Percentiles rank a stretch among this genome's conserved stretches.
phyloP scores from a whole-genome alignment of 495 filamentous ascomycete species.

The Aspergillus kassunensis region DNA sequence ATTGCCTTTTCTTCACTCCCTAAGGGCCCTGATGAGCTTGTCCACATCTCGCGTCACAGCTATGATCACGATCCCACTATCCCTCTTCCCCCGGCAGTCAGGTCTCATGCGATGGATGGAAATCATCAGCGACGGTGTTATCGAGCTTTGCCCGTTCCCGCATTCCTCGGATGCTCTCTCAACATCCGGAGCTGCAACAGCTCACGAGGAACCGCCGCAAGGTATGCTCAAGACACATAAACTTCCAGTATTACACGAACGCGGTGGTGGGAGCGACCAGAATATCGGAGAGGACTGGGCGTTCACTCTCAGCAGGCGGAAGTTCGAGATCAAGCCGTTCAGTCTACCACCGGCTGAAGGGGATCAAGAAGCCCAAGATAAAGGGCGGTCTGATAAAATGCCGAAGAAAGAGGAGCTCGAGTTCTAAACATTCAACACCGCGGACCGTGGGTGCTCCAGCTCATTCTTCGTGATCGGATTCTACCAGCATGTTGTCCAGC shows the following conservation, averaged over 20 bases:
- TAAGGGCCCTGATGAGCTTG: conserved; percentile 69
- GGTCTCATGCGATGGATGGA: conserved; percentile 88
- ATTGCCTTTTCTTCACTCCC: conserved; percentile 76
- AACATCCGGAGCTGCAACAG: conserved; percentile 46
- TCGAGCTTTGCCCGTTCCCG: conserved; percentile 85
- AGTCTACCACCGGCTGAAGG: conserved; percentile 86
- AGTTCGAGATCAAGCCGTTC: conserved; percentile 82
- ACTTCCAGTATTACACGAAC: conserved; percentile 81
- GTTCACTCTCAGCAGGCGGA: conserved; percentile 80
- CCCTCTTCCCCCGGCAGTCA: conserved; percentile 72
- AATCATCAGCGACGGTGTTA: conserved; percentile 75
- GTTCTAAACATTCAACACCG: conserved; percentile 46
- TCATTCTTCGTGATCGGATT: conserved; percentile 44
- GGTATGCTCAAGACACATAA: conserved; percentile 80
- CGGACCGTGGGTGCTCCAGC: neutral
- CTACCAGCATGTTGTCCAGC: conserved; percentile 55
- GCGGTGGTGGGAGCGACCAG: conserved; percentile 70
- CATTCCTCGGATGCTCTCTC: conserved; percentile 57
- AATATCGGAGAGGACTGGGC: conserved; percentile 78
- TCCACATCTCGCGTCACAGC: conserved; percentile 63
- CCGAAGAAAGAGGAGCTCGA: conserved; percentile 66
- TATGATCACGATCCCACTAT: conserved; percentile 74
- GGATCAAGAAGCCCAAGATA: conserved; percentile 65
- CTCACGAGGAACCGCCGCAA: conserved; percentile 71
- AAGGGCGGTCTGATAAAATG: conserved; percentile 42